Conservation (phyloP, 257 asterid genomes). For the Plectranthus barbatus region DNA sequence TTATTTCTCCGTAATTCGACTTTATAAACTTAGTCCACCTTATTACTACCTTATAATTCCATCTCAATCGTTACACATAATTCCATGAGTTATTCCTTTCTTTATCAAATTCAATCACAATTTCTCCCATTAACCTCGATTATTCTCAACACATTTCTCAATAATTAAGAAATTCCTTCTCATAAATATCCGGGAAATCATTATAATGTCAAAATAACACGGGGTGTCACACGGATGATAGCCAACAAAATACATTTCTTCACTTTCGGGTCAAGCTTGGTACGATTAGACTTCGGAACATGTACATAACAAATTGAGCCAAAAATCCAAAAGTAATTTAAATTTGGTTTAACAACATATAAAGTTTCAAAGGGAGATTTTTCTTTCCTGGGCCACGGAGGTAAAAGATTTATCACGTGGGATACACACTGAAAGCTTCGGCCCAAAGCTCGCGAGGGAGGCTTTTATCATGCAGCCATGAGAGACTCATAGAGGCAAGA, state of each 20-base stretch:
- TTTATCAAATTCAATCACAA: too few relatives aligned
- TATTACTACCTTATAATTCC: too few relatives aligned
- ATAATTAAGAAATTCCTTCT: too few relatives aligned
- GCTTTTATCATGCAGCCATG: conserved; percentile 11
- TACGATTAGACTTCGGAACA: not conserved
- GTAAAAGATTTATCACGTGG: conserved; percentile 2
- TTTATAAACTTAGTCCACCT: too few relatives aligned
- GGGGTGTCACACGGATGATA: conserved; percentile 15
- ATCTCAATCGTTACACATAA: too few relatives aligned
- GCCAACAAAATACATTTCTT: conserved; percentile 8
- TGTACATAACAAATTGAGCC: conserved; percentile 14
- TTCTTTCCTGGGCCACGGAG: conserved; percentile 7
- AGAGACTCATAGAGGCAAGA: not conserved
- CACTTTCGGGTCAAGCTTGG: conserved; percentile 20
- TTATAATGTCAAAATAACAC: too few relatives aligned
- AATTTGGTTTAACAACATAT: not conserved
- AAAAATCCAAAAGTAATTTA: conserved; percentile 7
- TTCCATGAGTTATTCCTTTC: too few relatives aligned
- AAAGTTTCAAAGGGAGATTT: not conserved
- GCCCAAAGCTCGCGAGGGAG: conserved; percentile 10
- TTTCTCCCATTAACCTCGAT: too few relatives aligned
- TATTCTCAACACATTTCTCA: too few relatives aligned
- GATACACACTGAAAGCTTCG: not conserved
- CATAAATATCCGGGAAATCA: too few relatives aligned
- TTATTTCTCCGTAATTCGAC: too few relatives aligned